Conservation (phyloP, 257 asterid species). For the Jacaranda copaia region DNA sequence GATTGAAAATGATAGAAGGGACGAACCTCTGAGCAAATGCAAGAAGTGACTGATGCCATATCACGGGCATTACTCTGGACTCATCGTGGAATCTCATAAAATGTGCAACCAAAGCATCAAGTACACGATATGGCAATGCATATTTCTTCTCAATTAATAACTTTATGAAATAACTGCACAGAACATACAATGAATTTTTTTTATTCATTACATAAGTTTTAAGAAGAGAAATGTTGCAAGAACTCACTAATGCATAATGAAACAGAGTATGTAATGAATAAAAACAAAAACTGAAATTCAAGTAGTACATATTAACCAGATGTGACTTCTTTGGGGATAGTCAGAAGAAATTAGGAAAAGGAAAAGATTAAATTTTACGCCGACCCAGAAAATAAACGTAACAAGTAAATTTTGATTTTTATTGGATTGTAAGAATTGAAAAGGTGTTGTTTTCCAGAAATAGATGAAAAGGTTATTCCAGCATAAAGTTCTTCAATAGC, state of each 20-base stretch:
- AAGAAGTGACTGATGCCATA: conserved; percentile 98
- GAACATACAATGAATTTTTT: conserved; percentile 20
- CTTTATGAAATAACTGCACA: conserved; percentile 87
- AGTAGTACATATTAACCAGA: background rate
- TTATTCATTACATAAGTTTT: conserved; percentile 1
- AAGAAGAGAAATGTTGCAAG: background rate
- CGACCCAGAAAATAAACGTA: background rate
- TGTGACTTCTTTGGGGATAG: background rate
- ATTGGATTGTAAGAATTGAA: background rate
- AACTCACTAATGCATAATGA: background rate
- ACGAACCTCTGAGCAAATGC: conserved; percentile 90
- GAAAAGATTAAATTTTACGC: background rate
- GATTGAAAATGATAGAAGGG: conserved; percentile 21
- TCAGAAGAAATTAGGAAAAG: conserved; percentile 1
- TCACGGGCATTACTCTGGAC: conserved; percentile 89
- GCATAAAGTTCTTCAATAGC: background rate
- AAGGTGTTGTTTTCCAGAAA: background rate
- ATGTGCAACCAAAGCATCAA: conserved; percentile 92
- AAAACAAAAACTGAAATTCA: background rate
- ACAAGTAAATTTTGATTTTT: background rate
- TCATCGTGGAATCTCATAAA: conserved; percentile 83
- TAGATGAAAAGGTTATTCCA: background rate
- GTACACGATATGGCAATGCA: conserved; percentile 95
- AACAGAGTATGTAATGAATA: background rate
- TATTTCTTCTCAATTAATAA: conserved; percentile 91